A percentile compares a stretch with the other conserved stretches of the same genome.
phyloP scores from a whole-genome alignment of 345 rosid genomes.

The Gossypium stocksii region DNA sequence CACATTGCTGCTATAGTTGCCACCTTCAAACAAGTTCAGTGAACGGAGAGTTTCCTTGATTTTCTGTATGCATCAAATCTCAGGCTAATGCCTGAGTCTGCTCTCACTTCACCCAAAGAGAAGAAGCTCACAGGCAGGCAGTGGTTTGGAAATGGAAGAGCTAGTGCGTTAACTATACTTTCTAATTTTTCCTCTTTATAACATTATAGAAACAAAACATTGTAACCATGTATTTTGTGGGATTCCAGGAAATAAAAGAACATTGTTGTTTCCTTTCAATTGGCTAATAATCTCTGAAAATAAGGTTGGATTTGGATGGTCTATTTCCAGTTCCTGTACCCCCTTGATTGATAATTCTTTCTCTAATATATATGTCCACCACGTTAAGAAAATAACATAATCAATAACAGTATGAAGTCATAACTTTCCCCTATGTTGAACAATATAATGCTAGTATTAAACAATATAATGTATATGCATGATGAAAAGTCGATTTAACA shows the following conservation, averaged over 20 bases:
- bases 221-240: neutral
- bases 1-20: too few species aligned
- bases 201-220: slow-evolving; percentile 6
- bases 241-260: neutral
- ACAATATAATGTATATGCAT: neutral
- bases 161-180: slow-evolving; percentile 34
- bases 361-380: neutral
- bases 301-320: neutral
- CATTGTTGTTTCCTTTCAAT: neutral
- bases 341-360: neutral
- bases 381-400: neutral
- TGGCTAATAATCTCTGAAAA: slow-evolving; percentile 3
- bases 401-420: neutral
- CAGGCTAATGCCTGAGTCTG: slow-evolving; percentile 94
- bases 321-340: neutral
- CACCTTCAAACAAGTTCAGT: too few species aligned
- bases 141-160: slow-evolving; percentile 19
- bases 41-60: neutral
- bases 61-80: slow-evolving; percentile 6
- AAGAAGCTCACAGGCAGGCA: slow-evolving; percentile 44
- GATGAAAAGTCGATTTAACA: neutral
- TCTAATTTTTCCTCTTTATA: slow-evolving; percentile 3
- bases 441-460: neutral
- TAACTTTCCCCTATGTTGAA: neutral
- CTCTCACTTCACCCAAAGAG: slow-evolving; percentile 65